Conservation (phyloP, 345 rosid species). For the Trapa incisa region DNA sequence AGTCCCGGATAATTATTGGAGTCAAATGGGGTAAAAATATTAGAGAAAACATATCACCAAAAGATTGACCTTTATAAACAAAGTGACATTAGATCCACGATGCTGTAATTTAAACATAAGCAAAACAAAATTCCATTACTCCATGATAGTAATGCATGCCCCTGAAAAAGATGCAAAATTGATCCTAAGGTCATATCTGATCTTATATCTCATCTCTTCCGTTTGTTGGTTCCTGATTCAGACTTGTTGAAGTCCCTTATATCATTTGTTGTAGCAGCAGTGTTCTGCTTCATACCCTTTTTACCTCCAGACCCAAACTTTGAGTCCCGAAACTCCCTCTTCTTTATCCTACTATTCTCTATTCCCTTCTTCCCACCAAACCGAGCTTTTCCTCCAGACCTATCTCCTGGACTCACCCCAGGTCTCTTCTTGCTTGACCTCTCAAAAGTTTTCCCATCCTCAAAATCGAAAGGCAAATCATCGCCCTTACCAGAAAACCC, state of each 20-base stretch:
- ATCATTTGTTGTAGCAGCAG: conserved; percentile 14
- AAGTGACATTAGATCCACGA: neutral
- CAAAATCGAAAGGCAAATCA: conserved; percentile 48
- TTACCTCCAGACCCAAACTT: conserved; percentile 17
- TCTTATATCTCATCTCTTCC: conserved; percentile 8
- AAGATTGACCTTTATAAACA: neutral
- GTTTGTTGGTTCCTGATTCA: conserved; percentile 8
- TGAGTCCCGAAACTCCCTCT: conserved; percentile 12
- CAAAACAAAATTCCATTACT: neutral
- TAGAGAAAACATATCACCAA: neutral
- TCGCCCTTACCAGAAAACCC: conserved; percentile 51
- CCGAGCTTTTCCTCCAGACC: conserved; percentile 30
- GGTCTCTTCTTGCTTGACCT: conserved; percentile 57
- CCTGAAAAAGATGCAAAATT: neutral
- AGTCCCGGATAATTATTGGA: too few relatives aligned
- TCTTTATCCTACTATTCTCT: conserved; percentile 8
- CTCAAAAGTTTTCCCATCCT: conserved; percentile 43
- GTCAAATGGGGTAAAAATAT: too few relatives aligned
- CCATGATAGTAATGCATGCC: neutral
- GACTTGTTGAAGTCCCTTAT: conserved; percentile 9
- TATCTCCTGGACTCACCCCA: conserved; percentile 48
- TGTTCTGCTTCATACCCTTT: conserved; percentile 19
- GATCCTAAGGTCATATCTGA: neutral
- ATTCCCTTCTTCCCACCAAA: conserved; percentile 4
- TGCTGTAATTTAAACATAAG: neutral